Conservation (phyloP, 2,329 filamentous ascomycete genomes). For the Aspergillus aculeatus region DNA sequence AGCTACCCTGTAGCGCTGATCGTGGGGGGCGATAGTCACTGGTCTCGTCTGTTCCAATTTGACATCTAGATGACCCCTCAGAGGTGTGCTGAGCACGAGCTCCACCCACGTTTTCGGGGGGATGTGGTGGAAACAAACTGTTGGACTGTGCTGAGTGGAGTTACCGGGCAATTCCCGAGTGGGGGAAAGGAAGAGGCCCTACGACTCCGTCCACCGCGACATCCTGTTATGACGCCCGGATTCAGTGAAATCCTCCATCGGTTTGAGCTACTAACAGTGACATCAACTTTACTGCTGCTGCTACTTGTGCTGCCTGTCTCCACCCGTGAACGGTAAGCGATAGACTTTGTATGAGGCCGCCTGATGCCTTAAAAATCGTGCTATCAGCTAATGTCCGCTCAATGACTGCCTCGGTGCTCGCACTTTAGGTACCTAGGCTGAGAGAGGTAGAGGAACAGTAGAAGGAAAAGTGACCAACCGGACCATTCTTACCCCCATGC, state of each 20-base stretch:
- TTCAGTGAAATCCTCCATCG: not conserved
- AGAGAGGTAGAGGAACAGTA: not conserved
- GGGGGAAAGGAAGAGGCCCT: not conserved
- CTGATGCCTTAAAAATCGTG: no score
- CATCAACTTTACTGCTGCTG: not conserved
- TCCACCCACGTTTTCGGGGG: not conserved
- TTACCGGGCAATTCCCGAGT: not conserved
- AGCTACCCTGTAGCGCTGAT: not conserved
- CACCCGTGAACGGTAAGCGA: not conserved
- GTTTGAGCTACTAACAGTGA: constrained; percentile 3
- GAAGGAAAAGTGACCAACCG: not conserved
- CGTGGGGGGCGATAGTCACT: not conserved
- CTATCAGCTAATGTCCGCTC: not conserved
- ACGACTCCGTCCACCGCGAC: not conserved
- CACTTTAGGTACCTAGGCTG: not conserved
- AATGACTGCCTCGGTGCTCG: not conserved
- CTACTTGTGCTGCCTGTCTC: not conserved
- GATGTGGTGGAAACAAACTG: not conserved
- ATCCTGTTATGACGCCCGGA: not conserved
- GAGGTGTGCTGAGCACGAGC: not conserved
- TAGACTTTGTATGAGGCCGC: no score
- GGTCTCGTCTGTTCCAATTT: not conserved
- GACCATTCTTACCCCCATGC: not conserved
- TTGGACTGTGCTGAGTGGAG: constrained; percentile 5
- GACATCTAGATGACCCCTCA: not conserved